Conservation (phyloP, 305 asterid genomes). For the Rubia tinctorum region DNA sequence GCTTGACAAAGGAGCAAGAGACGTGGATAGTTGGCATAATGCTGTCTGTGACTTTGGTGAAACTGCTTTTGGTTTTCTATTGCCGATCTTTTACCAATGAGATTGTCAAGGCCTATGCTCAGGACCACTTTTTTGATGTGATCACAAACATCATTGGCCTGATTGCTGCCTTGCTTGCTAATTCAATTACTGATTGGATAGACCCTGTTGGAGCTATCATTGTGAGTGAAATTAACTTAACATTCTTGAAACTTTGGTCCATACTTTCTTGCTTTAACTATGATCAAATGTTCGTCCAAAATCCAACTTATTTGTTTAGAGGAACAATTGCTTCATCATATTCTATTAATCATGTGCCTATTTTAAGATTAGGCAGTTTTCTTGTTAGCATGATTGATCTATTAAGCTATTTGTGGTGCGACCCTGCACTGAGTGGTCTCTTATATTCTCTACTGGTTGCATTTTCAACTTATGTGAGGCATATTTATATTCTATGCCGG, state of each 20-base stretch:
- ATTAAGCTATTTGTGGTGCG: not conserved
- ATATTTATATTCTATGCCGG: not conserved
- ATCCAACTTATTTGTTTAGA: not conserved
- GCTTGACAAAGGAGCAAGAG: slow-evolving; percentile 35
- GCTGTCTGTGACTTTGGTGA: slow-evolving; percentile 53
- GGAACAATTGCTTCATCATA: not conserved
- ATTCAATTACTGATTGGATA: slow-evolving; percentile 44
- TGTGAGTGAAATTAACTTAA: slow-evolving; percentile 25
- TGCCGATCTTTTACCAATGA: slow-evolving; percentile 55
- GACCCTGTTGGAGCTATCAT: slow-evolving; percentile 59
- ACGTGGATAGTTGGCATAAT: slow-evolving; percentile 52
- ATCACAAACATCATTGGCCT: slow-evolving; percentile 48
- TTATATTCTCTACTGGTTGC: not conserved
- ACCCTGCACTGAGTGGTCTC: not conserved
- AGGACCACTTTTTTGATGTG: slow-evolving; percentile 58
- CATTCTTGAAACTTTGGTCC: not conserved
- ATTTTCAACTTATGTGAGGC: too few relatives aligned
- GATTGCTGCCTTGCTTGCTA: slow-evolving; percentile 43
- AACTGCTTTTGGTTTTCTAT: slow-evolving; percentile 39
- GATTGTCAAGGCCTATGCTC: slow-evolving; percentile 57
- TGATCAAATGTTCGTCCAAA: not conserved
- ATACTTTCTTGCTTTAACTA: not conserved
- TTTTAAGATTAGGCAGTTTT: not conserved
- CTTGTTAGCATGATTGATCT: not conserved
- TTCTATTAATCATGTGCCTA: not conserved